Conservation (phyloP, 2,329 filamentous ascomycete genomes). For the Blastomyces percursus region DNA sequence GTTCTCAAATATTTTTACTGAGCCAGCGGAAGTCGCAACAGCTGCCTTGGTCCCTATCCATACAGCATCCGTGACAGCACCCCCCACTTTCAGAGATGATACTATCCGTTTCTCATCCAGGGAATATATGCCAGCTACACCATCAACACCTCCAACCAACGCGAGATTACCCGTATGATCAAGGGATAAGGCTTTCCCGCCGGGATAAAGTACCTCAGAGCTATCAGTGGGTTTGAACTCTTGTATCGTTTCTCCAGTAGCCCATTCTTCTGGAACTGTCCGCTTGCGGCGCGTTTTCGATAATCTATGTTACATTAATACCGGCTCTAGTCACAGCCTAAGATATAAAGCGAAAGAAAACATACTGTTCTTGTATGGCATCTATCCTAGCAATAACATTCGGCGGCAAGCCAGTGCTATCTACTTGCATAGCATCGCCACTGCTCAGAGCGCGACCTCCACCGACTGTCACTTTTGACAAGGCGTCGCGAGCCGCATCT, state of each 20-base stretch:
- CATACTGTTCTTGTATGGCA: conserved; percentile 67
- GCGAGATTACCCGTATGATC: conserved; percentile 54
- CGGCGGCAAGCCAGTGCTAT: conserved; percentile 64
- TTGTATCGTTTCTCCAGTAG: conserved; percentile 59
- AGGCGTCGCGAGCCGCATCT: conserved; percentile 80
- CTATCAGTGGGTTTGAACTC: conserved; percentile 44
- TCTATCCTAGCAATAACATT: conserved; percentile 63
- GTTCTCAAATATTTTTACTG: conserved; percentile 67
- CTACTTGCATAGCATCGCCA: conserved; percentile 88
- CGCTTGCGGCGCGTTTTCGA: conserved; percentile 86
- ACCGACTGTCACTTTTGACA: conserved; percentile 73
- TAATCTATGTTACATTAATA: conserved; percentile 45
- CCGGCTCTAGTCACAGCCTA: not conserved
- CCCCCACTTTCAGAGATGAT: conserved; percentile 51
- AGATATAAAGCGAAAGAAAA: not conserved
- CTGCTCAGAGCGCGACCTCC: conserved; percentile 40
- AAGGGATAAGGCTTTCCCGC: conserved; percentile 47
- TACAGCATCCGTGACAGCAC: conserved; percentile 54
- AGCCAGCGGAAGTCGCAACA: conserved; percentile 62
- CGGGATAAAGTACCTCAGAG: conserved; percentile 50
- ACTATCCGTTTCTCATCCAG: conserved; percentile 65
- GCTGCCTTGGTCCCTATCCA: conserved; percentile 55
- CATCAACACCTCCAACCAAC: conserved; percentile 63
- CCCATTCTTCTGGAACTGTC: conserved; percentile 74
- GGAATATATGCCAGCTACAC: conserved; percentile 66